Conservation (phyloP, 257 asterid genomes). For the Petunia secreta region DNA sequence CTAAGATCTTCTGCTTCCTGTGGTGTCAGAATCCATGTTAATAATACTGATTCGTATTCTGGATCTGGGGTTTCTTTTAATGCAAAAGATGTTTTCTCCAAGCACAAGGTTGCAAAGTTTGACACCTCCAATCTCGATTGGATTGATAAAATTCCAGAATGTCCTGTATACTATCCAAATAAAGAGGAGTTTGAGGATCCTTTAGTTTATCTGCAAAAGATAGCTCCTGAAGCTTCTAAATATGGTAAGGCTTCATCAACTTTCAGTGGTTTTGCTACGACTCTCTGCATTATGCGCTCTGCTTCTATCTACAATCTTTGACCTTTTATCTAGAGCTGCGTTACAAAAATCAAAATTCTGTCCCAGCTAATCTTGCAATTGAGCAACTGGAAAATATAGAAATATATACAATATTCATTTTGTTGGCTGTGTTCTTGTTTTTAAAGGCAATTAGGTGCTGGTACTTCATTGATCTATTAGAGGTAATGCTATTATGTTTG, state of each 20-base stretch:
- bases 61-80: slow-evolving; percentile 47
- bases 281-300: slow-evolving; percentile 13
- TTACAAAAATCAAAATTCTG: neutral
- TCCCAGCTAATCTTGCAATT: slow-evolving; percentile 8
- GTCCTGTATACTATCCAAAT: slow-evolving; percentile 84
- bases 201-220: slow-evolving; percentile 79
- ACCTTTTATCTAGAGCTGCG: slow-evolving; percentile 11
- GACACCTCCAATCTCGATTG: slow-evolving; percentile 74
- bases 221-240: slow-evolving; percentile 96
- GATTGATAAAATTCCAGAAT: slow-evolving; percentile 79
- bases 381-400: neutral
- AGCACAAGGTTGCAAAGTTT: slow-evolving; percentile 73
- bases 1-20: slow-evolving; percentile 74
- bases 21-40: slow-evolving; percentile 68
- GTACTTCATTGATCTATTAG: slow-evolving; percentile 27
- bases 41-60: slow-evolving; percentile 40
- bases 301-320: slow-evolving; percentile 6
- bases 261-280: slow-evolving; percentile 17
- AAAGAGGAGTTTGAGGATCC: slow-evolving; percentile 96
- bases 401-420: neutral
- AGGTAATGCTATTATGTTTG: slow-evolving; percentile 25
- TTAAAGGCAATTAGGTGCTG: neutral
- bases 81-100: slow-evolving; percentile 59
- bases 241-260: slow-evolving; percentile 54
- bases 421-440: neutral